These are phyloP conservation scores for Camellia granthamiana DNA, from an alignment of 148 eudicot genomes.

Conservation along the genomic window DNA sequence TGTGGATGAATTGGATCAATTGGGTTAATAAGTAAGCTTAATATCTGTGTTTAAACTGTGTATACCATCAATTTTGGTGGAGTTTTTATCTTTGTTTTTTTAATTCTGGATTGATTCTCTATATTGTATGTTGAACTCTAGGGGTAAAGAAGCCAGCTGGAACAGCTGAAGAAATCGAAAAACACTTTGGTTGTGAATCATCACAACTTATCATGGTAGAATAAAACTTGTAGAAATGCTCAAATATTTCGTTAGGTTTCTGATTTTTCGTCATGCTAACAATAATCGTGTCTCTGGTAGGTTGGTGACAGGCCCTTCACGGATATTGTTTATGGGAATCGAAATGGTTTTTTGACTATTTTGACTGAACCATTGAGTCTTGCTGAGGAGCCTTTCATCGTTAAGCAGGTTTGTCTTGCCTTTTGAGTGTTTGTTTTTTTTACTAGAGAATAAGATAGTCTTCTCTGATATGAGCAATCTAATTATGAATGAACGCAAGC, in stretches of 20 bases:
- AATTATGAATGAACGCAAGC: background rate
- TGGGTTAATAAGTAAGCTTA: background rate
- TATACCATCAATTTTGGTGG: background rate
- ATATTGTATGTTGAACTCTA: slow-evolving; percentile 16
- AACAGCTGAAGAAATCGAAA: slow-evolving; percentile 69
- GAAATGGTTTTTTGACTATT: slow-evolving; percentile 78
- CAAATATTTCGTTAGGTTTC: background rate
- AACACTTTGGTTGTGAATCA: slow-evolving; percentile 57
- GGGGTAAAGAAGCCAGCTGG: slow-evolving; percentile 91
- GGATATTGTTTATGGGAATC: slow-evolving; percentile 77
- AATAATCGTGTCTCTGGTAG: slow-evolving; percentile 26
- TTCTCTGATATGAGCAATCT: background rate
- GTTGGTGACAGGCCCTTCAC: slow-evolving; percentile 93
- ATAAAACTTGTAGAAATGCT: background rate
- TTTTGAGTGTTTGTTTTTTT: background rate
- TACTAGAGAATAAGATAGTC: background rate
- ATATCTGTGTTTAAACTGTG: background rate
- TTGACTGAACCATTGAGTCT: slow-evolving; percentile 67
- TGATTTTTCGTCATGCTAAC: background rate
- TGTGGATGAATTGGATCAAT: background rate
- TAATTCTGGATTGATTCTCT: slow-evolving; percentile 4
- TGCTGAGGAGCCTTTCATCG: slow-evolving; percentile 69
- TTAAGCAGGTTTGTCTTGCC: slow-evolving; percentile 47
- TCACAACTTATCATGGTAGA: slow-evolving; percentile 61
- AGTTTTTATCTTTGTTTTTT: background rate